Base-by-base conservation (phyloP, 2,329 filamentous ascomycete genomes). In the Fusarium sp. region DNA sequence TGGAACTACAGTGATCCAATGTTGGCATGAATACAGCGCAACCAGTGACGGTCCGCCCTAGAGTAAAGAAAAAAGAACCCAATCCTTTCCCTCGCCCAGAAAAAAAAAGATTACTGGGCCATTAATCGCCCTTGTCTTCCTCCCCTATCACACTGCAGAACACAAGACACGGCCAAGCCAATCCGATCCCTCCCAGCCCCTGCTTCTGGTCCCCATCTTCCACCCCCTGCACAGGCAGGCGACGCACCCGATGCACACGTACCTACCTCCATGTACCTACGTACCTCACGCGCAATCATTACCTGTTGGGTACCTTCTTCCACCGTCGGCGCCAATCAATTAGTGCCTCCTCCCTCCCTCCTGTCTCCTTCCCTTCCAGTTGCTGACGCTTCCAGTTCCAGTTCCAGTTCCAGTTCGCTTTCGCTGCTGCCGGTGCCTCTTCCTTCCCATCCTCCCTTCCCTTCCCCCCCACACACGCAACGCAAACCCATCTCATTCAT, bases 111-210 rank as follows among this genome's bases (percentile, higher is more conserved):
- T 27, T 14, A 61, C 18, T 48, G 59, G 59, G 59, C 37, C 41
- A 54, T 14, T 37, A 56, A 56, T 43, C 37, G 50, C 62, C 50
- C 62, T 45, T 31, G 45, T 39, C 20, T 27, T 18, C 58, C 66
- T 71, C 73, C 69, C 76, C 72, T 72, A 67, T 75, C 65, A 62
- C 67, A 67, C 68, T 65, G 64, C 61, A 73, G 67, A 54, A 43
- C 52, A 64, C 72, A 75, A 72, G 68, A 64, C 71, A 52, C 64
- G 57, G 66, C 73, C 75, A 76, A 72, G 64, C 76, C 76, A 75
- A 71, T 72, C 61, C 65, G 67, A 64, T 71, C 64, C 22, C 27
- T 57, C 64, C 54, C 59, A 70, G 61, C 64, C 65, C 65, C 70
- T 67, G 68, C 65, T 64, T 41, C 63, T 72, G 72, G 73, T 37